Evolutionary conservation across 352 stramenopile species (phyloP).

Genomic region (Phytophthora brassicae): DNA sequence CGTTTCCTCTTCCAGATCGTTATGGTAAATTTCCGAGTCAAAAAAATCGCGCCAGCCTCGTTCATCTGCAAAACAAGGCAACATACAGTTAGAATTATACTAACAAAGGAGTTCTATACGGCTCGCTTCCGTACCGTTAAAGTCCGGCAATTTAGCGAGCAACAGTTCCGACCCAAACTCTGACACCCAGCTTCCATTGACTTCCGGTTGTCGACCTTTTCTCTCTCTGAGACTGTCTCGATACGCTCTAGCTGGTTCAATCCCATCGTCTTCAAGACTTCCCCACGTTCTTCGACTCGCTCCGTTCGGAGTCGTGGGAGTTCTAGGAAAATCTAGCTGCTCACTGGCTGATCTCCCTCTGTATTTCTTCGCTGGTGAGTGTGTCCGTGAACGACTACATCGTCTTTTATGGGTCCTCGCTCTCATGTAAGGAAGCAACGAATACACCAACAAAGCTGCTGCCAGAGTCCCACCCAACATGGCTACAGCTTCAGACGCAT

Average conservation of each 20-base stretch:
- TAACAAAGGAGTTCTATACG: too few relatives aligned
- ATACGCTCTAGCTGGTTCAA: conserved; percentile 20
- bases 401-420: conserved; percentile 15
- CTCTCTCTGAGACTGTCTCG: conserved; percentile 11
- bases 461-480: conserved; percentile 33
- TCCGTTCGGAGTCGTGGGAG: conserved; percentile 18
- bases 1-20: conserved; percentile 15
- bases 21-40: conserved; percentile 48
- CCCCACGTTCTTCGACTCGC: conserved; percentile 21
- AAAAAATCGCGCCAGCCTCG: conserved; percentile 52
- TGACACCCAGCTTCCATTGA: conserved; percentile 7
- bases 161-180: conserved; percentile 30
- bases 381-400: conserved; percentile 13
- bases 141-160: conserved; percentile 38
- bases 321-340: conserved; percentile 7
- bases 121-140: too few relatives aligned
- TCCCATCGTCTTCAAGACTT: conserved; percentile 12
- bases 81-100: conserved; percentile 6
- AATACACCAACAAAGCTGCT: conserved; percentile 29
- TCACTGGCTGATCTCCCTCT: conserved; percentile 4
- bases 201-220: conserved; percentile 11
- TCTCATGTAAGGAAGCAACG: conserved; percentile 29
- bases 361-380: conserved; percentile 10
- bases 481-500: conserved; percentile 19
- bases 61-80: conserved; percentile 33